Evolutionary conservation across 257 asterid genomes (phyloP), one percentile per base, ranked within the genome.

Genomic region (Solanum pinnatisectum): DNA sequence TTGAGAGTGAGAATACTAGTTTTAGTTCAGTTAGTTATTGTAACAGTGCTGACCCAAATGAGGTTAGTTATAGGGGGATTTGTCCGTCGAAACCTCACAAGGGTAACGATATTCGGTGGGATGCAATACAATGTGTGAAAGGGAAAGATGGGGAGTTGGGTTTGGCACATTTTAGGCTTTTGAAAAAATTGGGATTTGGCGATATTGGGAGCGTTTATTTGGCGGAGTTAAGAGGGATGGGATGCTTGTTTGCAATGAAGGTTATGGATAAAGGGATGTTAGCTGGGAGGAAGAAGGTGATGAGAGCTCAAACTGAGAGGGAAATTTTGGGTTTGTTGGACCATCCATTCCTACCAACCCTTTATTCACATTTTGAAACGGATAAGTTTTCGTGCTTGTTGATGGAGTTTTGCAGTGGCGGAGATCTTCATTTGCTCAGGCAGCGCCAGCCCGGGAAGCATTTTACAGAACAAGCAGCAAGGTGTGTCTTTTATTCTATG

Each of bases 381-480:
- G 99, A 94, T 2, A 95, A 95, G 88, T 96, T 95, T 84, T 96
- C 98, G 36, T 96, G 99, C 37, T 90, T 96, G 95, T 85, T 96
- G 18, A 96, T 96, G 98, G 99, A 96, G 92, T 96, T 95, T n/a
- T 96, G 99, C 92, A 94, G 96, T 59, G 99, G 99, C 3, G 99
- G 99, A 14, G 99, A 96, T 91, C 95, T 96, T 87, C 99, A 96
- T 92, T 91, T 96, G 90, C 99, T 95, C 52, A 86, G 99, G 91
- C 99, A 96, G 90, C 94, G 96, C 10, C 99, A 95, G 91, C 93
- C 91, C 0, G 98, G 96, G 79, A 93, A 94, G 93, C 95, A 92
- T 92, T 95, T 96, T 85, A 49, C 96, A 3, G 99, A 96, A 92
- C 98, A 94, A 89, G 98, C 98, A 20, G 95, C 99, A 73, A 94